Evolutionary conservation across 352 stramenopile genomes (phyloP).

Genomic region (Globisporangium solare): DNA sequence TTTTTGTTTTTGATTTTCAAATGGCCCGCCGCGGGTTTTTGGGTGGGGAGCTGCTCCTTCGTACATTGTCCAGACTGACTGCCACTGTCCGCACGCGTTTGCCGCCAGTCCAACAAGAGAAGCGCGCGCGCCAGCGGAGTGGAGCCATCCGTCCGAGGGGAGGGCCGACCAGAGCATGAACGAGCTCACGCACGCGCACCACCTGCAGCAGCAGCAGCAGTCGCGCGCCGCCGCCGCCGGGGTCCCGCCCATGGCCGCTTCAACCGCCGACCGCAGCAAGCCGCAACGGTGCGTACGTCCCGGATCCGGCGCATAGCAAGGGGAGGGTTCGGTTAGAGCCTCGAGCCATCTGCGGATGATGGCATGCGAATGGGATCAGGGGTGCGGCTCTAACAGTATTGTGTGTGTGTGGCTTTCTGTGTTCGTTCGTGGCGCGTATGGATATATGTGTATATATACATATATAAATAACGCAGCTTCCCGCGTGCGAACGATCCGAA

Average conservation of each 20-base stretch:
- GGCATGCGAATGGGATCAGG: too few relatives aligned
- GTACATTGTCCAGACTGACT: background rate
- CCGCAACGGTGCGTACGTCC: conserved; percentile 9
- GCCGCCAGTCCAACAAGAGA: conserved; percentile 4
- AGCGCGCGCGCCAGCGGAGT: background rate
- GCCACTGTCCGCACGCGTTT: background rate
- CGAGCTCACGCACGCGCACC: conserved; percentile 11
- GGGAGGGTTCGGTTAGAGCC: conserved; percentile 5
- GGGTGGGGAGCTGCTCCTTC: conserved; percentile 3
- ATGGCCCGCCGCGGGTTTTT: conserved; percentile 20
- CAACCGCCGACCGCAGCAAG: conserved; percentile 1
- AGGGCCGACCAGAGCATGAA: conserved; percentile 7
- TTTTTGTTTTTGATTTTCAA: conserved; percentile 26
- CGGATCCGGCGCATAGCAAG: background rate
- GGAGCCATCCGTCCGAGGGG: background rate
- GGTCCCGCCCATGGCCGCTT: conserved; percentile 1
- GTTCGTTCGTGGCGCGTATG: background rate
- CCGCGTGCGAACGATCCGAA: conserved; percentile 11
- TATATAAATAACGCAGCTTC: conserved; percentile 11
- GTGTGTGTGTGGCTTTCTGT: conserved; percentile 2
- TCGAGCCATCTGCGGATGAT: background rate
- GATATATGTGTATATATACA: too few relatives aligned
- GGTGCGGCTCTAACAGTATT: background rate
- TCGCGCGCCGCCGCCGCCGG: conserved; percentile 1
- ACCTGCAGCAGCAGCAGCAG: conserved; percentile 17